phyloP scores from a whole-genome alignment of 2,329 filamentous ascomycete genomes.

The Ophiosphaerella korrae region DNA sequence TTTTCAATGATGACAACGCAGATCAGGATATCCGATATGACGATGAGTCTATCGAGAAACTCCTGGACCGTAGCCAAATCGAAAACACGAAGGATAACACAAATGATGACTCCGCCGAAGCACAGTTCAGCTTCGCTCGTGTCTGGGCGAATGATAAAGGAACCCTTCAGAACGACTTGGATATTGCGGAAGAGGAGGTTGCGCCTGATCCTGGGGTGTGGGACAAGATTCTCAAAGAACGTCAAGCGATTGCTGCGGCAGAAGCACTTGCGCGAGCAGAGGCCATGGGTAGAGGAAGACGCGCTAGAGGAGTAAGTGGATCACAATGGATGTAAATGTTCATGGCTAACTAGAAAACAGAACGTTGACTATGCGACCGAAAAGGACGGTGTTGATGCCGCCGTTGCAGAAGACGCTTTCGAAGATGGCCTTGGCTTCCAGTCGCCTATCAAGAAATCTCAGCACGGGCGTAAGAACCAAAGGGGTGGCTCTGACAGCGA shows the following conservation, averaged over 20 bases:
- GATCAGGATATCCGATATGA: conserved; percentile 82
- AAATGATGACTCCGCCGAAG: conserved; percentile 71
- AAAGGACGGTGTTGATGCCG: conserved; percentile 19
- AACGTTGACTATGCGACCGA: conserved; percentile 56
- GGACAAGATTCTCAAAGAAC: conserved; percentile 85
- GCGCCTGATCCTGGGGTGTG: conserved; percentile 73
- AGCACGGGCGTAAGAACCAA: conserved; percentile 29
- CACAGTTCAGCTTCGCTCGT: conserved; percentile 85
- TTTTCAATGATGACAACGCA: conserved; percentile 77
- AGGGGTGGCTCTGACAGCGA: conserved; percentile 51
- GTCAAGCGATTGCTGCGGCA: conserved; percentile 77
- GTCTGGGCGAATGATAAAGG: conserved; percentile 88
- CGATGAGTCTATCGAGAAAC: conserved; percentile 77
- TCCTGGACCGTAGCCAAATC: conserved; percentile 84
- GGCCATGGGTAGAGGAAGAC: conserved; percentile 82
- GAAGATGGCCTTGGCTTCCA: conserved; percentile 22
- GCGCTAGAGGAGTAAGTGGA: conserved; percentile 65
- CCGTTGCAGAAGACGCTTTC: conserved; percentile 19
- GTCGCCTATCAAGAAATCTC: conserved; percentile 38
- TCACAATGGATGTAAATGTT: neutral
- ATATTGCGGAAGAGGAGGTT: conserved; percentile 59
- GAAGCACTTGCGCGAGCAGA: conserved; percentile 71
- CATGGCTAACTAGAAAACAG: conserved; percentile 22
- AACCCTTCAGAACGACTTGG: conserved; percentile 67
- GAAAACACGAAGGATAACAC: conserved; percentile 70